Evolutionary conservation across 306 rosid species (phyloP), one percentile per base, ranked within the genome.

Genomic region (Lathyrus tuberosus): DNA sequence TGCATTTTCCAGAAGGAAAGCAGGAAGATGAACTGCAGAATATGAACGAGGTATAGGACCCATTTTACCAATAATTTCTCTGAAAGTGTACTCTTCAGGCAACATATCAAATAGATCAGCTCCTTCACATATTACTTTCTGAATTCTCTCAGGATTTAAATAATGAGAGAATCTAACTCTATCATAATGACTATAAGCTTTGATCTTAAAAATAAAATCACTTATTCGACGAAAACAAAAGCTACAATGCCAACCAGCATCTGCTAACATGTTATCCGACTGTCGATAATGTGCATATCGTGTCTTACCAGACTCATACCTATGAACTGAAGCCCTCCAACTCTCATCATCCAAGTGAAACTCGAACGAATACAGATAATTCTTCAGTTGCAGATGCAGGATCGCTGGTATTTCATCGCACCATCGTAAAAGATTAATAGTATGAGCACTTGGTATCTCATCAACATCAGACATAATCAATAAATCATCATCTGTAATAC

Each of bases 71-170:
- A 93, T 90, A 58, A 93, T 90, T 44, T 90, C 98, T 82, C 77
- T 88, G 86, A 93, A 93, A 31, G 91, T 90, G 84, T 93, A 93
- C 79, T 93, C 98, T 80, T 93, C 98, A 0, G 98, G 98, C 58
- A 90, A 86, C 98, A 93, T 93, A 70, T 93, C 98, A 53, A 90
- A 93, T 31, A 93, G 72, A 78, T 93, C 97, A 2, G 78, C 74
- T 52, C 98, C 98, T 66, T 86, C 56, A 77, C 98, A 93, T 70
- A 93, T 88, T 58, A 93, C 88, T 35, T 30, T 71, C 85, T 93
- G 98, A 53, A 93, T 88, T 80, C 98, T 88, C 16, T 77, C 47
- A 0, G 87, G 92, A 71, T 88, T 82, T 49, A 93, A 74, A 74
- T 82, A 93, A 61, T 81, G 88, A 46, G 93, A 84, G 84, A 93